Evolutionary conservation across 352 stramenopile genomes (phyloP).

Genomic region (Thraustotheca clavata): DNA sequence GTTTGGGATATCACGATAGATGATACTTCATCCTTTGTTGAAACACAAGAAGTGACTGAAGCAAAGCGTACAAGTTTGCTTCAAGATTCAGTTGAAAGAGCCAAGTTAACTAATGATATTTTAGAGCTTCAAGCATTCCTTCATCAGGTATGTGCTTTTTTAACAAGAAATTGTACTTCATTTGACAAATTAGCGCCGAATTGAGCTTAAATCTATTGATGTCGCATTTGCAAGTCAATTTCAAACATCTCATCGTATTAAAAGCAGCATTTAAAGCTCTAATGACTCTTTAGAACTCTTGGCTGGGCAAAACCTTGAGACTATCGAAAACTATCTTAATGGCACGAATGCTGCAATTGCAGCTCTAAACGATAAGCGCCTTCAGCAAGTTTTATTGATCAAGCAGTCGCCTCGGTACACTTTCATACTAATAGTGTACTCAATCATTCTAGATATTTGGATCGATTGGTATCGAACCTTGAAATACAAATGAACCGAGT

Average conservation of each 20-base stretch:
- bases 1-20: constrained; percentile 66
- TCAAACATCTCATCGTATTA: constrained; percentile 47
- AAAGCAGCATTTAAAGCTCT: too few species aligned
- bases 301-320: constrained; percentile 53
- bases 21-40: constrained; percentile 23
- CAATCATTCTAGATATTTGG: constrained; percentile 35
- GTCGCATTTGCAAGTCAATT: constrained; percentile 70
- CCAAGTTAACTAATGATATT: constrained; percentile 57
- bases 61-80: constrained; percentile 44
- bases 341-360: constrained; percentile 36
- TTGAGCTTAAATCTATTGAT: constrained; percentile 38
- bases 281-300: constrained; percentile 31
- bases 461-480: constrained; percentile 54
- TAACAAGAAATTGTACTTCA: neutral
- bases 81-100: constrained; percentile 60
- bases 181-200: constrained; percentile 25
- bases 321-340: constrained; percentile 34
- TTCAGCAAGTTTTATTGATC: constrained; percentile 68
- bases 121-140: constrained; percentile 66
- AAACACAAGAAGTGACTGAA: constrained; percentile 13
- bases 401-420: constrained; percentile 40
- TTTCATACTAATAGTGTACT: neutral
- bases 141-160: constrained; percentile 17
- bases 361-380: constrained; percentile 47
- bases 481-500: constrained; percentile 66